Conservation (phyloP, 2,329 filamentous ascomycete genomes). For the Venturia aucupariae region DNA sequence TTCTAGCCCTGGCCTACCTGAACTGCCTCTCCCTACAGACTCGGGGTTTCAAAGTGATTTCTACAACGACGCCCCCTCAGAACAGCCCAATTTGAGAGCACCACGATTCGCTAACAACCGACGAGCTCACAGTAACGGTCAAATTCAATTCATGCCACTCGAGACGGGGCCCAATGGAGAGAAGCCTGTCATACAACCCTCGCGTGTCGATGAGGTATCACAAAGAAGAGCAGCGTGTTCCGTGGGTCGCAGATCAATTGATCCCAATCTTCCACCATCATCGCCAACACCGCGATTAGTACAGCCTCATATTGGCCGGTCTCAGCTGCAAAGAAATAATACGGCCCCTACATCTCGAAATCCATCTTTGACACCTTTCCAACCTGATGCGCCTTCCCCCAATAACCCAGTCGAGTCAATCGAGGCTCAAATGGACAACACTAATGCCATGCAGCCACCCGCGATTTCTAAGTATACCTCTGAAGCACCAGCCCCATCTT, state of each 20-base stretch:
- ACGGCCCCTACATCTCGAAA: neutral
- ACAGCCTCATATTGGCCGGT: neutral
- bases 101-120: slow-evolving; percentile 16
- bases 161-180: neutral
- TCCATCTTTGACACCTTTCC: neutral
- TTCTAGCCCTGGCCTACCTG: slow-evolving; percentile 66
- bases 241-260: neutral
- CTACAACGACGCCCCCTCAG: slow-evolving; percentile 4
- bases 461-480: neutral
- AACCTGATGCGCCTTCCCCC: neutral
- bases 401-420: slow-evolving; percentile 7
- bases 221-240: slow-evolving; percentile 4
- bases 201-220: neutral
- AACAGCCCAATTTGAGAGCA: slow-evolving; percentile 18
- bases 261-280: neutral
- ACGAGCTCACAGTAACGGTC: slow-evolving; percentile 3
- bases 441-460: neutral
- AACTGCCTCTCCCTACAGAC: slow-evolving; percentile 49
- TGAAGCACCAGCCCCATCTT: neutral
- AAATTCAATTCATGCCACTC: neutral
- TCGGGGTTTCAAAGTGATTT: slow-evolving; percentile 74
- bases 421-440: neutral
- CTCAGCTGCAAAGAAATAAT: neutral
- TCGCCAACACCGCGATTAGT: neutral
- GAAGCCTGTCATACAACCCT: neutral